Percentiles rank a stretch among this genome's conserved stretches.
Evolutionary conservation across 192 early-diverging fungal genomes (phyloP).

Genomic region (Dispira simplex): DNA sequence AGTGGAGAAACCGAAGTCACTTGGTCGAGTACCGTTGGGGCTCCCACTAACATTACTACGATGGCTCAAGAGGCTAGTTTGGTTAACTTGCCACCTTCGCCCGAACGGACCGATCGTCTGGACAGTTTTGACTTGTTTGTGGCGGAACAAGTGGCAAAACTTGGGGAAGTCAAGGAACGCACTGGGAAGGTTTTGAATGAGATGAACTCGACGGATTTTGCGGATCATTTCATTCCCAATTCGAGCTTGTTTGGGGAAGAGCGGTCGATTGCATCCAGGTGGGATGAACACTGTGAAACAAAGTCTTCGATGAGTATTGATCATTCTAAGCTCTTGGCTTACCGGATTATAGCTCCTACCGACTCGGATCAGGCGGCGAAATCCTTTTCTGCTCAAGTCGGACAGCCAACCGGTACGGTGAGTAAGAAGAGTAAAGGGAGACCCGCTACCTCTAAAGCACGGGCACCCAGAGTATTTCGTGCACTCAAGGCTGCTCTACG

Average conservation of each 20-base stretch:
- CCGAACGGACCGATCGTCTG: background rate
- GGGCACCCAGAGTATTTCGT: background rate
- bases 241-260: too few species aligned
- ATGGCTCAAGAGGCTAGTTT: background rate
- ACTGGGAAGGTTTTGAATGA: background rate
- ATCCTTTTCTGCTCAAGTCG: background rate
- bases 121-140: background rate
- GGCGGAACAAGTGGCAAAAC: background rate
- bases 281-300: background rate
- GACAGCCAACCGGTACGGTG: too few species aligned
- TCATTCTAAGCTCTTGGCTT: background rate
- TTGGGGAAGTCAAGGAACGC: background rate
- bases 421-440: too few species aligned
- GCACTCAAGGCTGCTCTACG: constrained; percentile 9
- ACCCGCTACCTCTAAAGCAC: too few species aligned
- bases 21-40: background rate
- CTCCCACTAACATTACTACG: background rate
- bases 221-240: too few species aligned
- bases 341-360: background rate
- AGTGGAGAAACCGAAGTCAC: background rate
- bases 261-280: background rate
- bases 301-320: background rate
- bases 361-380: background rate
- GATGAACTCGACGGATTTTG: too few species aligned
- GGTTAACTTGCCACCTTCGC: background rate